phyloP scores from a whole-genome alignment of 2,329 filamentous ascomycete genomes.

The Exophiala xenobiotica region DNA sequence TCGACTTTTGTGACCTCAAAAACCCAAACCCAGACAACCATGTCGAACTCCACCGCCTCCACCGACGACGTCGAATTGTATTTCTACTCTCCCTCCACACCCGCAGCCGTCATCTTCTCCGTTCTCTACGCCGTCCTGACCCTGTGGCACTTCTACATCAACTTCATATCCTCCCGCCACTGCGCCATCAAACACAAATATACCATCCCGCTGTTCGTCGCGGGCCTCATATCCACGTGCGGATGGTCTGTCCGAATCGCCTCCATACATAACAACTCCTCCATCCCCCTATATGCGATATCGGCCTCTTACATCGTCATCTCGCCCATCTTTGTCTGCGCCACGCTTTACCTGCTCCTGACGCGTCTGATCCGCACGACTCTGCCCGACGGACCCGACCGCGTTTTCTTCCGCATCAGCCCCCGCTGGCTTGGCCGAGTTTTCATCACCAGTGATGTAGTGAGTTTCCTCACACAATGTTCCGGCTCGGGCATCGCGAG shows the following conservation, averaged over 20 bases:
- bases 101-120: slow-evolving; percentile 45
- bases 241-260: slow-evolving; percentile 44
- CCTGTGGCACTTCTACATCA: slow-evolving; percentile 42
- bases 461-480: slow-evolving; percentile 48
- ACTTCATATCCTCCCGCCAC: slow-evolving; percentile 44
- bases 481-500: slow-evolving; percentile 47
- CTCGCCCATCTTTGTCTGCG: slow-evolving; percentile 51
- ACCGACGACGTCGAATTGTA: slow-evolving; percentile 36
- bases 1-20: not conserved
- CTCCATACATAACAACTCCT: slow-evolving; percentile 37
- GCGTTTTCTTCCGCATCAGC: slow-evolving; percentile 40
- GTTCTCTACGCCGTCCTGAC: slow-evolving; percentile 44
- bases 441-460: slow-evolving; percentile 49
- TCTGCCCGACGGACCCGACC: slow-evolving; percentile 34
- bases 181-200: slow-evolving; percentile 34
- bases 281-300: slow-evolving; percentile 41
- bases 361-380: slow-evolving; percentile 47
- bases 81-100: slow-evolving; percentile 47
- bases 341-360: slow-evolving; percentile 54
- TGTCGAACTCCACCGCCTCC: not conserved
- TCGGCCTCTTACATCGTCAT: slow-evolving; percentile 48
- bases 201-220: slow-evolving; percentile 47
- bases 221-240: slow-evolving; percentile 43
- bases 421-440: slow-evolving; percentile 45
- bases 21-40: not conserved